Evolutionary conservation across 2,329 filamentous ascomycete genomes (phyloP), one percentile per base, ranked within the genome.

Genomic region (Rhinocladiella similis): DNA sequence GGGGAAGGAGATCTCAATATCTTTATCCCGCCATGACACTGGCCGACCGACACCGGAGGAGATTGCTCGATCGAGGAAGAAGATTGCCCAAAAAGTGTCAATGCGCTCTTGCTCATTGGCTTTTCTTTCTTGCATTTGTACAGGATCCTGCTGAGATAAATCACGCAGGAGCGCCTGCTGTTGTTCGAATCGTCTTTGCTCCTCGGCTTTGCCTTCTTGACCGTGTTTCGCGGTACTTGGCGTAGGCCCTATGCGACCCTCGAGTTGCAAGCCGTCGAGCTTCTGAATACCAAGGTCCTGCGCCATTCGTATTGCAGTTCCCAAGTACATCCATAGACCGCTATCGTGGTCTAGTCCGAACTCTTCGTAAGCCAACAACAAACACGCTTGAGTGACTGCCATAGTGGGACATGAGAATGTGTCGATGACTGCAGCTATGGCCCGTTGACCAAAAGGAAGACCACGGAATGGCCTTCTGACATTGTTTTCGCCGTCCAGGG

Each of bases 241-340:
- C 0, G 80, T 83, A 1, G 82, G 78, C 0, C 83, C 82, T 48
- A 76, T 75, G 16, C 74, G 75, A 13, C 82, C 83, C 57, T 78
- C 79, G 53, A 82, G 80, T 57, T 76, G 80, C 39, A 95, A 80
- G 0, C 90, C 91, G 61, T 92, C 87, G 14, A 89, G 79, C 62
- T 91, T 95, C 64, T 93, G 89, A 62, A 96, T 78, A 0, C 91
- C 91, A 9, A 96, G 73, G 67, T 91, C 88, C 58, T 90, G 83
- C 0, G 87, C 87, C 84, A 91, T 89, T 3, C 91, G 86, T 58
- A 96, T 96, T 0, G 91, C 87, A 50, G 93, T 86, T 0, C 91
- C 91, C 1, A 96, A 78, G 68, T 95, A 96, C 90, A 96, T 95
- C 91, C 91, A 96, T 5, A 96, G 73, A 0, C 90, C 90, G 69